Base-by-base conservation (phyloP, 176 grass and related monocot species). In the Bolboschoenus planiculmis region DNA sequence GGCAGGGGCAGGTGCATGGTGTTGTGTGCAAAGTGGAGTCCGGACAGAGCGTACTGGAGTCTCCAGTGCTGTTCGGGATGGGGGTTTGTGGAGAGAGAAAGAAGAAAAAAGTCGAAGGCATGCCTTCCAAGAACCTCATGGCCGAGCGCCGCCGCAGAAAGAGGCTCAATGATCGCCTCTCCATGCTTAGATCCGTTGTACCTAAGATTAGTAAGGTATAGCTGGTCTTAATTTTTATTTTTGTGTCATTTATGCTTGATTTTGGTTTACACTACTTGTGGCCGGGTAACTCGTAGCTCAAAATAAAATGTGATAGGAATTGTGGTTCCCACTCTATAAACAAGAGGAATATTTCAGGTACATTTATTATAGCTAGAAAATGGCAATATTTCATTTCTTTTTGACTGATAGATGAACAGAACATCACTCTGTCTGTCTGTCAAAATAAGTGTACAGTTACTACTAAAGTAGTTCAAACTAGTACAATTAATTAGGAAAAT, bases 81-180 rank as follows among this genome's bases (percentile, higher is more conserved):
- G 37, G 56, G 60, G 57, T 74, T 34, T 83, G 90, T n/a, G 80
- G 62, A 80, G 89, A 90, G 51, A 74, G 90, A 31, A 91, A 81
- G 91, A 99, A 96, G 88, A 99, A 99, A 71, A 90, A 94, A 83
- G 86, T 93, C 26, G 93, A 99, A 79, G 97, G 97, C 5, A 88
- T 92, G 93, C 97, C 93, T 33, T 99, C 97, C 29, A 99, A 99
- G 88, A 99, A 99, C 83, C 89, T 99, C 23, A 99, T 99, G 97
- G 97, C 97, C 5, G 97, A 99, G 93, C 85, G 97, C 60, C 91
- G 97, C 43, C 91, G 97, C 35, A 89, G 97, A 53, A 99, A 99
- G 85, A 86, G 97, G 56, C 97, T 99, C 56, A 99, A 99, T 79
- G 97, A 99, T 83, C 90, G 97, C 39, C 97, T 99, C 62, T 99